Evolutionary conservation across 2,329 filamentous ascomycete genomes (phyloP), one percentile per base, ranked within the genome.

Genomic region (Rhynchosporium graminicola): DNA sequence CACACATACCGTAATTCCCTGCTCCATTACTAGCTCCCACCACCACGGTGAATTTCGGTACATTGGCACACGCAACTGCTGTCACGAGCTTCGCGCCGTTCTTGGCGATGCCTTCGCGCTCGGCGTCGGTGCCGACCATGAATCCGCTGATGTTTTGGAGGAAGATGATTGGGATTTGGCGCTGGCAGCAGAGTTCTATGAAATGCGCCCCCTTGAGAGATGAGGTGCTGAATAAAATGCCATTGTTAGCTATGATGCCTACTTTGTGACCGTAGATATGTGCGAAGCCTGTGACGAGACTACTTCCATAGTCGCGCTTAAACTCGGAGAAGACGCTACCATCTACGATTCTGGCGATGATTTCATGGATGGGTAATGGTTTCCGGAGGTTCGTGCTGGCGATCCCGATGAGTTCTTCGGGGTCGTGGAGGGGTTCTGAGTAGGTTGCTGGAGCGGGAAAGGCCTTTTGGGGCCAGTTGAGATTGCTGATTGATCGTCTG

Each of bases 1-100:
- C 95, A 74, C 92, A 98, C 95, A 99, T 99, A 71, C 94, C 95
- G 74, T 99, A 99, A 77, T 98, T 99, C 3, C 95, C 95, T 7
- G 94, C 94, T 63, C 94, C 94, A 68, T 95, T 95, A 75, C 89
- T 93, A 36, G 90, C 90, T 29, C 95, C 95, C n/a, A 97, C 88
- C 0, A 99, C 91, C 15, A 99, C 91, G 0, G 95, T 99, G 74
- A 98, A 94, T 77, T 99, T 98, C 69, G 95, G 94, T 47, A 98
- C 94, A 68, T 95, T 87, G 3, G 94, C 93, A 74, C 93, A 97
- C 8, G 92, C 91, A 10, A 98, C 95, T 7, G 94, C 95, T 2
- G 92, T 96, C 33, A 98, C 95, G 20, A 99, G 86, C 79, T 99
- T 98, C 5, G 95, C 95, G 46, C 95, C 95, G 73, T 98, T 96